phyloP scores from a whole-genome alignment of 176 grass and related monocot species.

The Carex kokanica region DNA sequence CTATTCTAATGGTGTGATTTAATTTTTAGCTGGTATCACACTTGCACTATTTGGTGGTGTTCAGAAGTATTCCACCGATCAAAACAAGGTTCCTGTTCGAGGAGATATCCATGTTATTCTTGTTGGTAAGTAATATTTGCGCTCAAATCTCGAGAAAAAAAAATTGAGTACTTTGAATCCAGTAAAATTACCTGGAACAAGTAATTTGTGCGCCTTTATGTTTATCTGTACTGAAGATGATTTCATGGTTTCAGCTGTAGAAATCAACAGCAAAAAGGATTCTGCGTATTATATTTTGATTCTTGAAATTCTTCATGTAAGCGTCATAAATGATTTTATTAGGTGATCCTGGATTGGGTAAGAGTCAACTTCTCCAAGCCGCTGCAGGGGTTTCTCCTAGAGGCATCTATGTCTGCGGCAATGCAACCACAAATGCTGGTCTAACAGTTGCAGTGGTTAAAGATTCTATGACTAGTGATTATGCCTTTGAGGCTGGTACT shows the following conservation, averaged over 20 bases:
- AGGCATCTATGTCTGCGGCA: slow-evolving; percentile 93
- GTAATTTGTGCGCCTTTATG: not conserved
- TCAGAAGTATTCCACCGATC: slow-evolving; percentile 78
- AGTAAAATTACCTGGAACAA: not conserved
- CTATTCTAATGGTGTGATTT: slow-evolving; percentile 21
- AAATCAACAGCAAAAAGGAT: not conserved
- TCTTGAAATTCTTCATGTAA: slow-evolving; percentile 19
- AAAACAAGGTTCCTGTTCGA: slow-evolving; percentile 89
- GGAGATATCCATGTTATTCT: slow-evolving; percentile 85
- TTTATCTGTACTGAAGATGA: slow-evolving; percentile 12
- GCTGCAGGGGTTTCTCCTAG: slow-evolving; percentile 70
- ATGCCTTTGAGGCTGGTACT: slow-evolving; percentile 97
- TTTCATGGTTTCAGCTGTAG: not conserved
- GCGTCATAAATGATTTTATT: not conserved
- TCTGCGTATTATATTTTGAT: not conserved
- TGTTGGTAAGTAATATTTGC: slow-evolving; percentile 53
- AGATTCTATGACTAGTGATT: slow-evolving; percentile 94
- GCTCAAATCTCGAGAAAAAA: not conserved
- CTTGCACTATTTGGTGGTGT: slow-evolving; percentile 86
- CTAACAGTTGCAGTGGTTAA: slow-evolving; percentile 96
- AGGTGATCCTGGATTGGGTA: slow-evolving; percentile 94
- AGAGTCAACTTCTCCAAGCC: slow-evolving; percentile 91
- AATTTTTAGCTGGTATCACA: slow-evolving; percentile 74
- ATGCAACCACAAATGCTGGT: slow-evolving; percentile 93
- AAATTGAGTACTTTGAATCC: not conserved